Conservation (phyloP, 352 stramenopile genomes). For the Globisporangium lucens region DNA sequence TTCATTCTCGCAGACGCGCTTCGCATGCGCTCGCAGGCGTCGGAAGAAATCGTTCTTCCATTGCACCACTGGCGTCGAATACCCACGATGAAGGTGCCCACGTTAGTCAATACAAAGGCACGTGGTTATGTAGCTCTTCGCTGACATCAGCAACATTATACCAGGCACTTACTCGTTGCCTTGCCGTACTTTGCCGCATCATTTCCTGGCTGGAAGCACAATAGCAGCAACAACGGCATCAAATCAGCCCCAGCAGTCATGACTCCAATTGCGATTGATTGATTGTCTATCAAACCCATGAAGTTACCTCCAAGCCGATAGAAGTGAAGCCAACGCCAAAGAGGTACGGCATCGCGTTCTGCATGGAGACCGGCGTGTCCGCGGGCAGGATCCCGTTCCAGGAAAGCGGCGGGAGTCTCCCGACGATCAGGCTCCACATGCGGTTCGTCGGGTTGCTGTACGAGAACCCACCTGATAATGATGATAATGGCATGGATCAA, state of each 20-base stretch:
- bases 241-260: background rate
- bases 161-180: slow-evolving; percentile 39
- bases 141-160: background rate
- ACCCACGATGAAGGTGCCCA: too few relatives aligned
- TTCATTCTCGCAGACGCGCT: slow-evolving; percentile 47
- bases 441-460: slow-evolving; percentile 85
- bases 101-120: too few relatives aligned
- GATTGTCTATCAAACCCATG: background rate
- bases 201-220: slow-evolving; percentile 52
- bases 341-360: slow-evolving; percentile 67
- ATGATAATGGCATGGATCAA: background rate
- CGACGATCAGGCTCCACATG: slow-evolving; percentile 86
- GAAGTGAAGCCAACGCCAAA: slow-evolving; percentile 80
- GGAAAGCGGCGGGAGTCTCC: slow-evolving; percentile 42
- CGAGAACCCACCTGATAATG: slow-evolving; percentile 11
- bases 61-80: slow-evolving; percentile 34
- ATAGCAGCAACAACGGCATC: background rate
- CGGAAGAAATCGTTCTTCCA: slow-evolving; percentile 64
- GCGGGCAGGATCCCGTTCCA: slow-evolving; percentile 66
- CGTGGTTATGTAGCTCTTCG: background rate
- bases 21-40: slow-evolving; percentile 50
- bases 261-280: background rate
- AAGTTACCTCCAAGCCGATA: slow-evolving; percentile 54
- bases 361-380: slow-evolving; percentile 51
- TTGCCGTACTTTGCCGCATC: slow-evolving; percentile 79